Evolutionary conservation across 148 eudicot genomes (phyloP).

Genomic region (Linanthus parryae): DNA sequence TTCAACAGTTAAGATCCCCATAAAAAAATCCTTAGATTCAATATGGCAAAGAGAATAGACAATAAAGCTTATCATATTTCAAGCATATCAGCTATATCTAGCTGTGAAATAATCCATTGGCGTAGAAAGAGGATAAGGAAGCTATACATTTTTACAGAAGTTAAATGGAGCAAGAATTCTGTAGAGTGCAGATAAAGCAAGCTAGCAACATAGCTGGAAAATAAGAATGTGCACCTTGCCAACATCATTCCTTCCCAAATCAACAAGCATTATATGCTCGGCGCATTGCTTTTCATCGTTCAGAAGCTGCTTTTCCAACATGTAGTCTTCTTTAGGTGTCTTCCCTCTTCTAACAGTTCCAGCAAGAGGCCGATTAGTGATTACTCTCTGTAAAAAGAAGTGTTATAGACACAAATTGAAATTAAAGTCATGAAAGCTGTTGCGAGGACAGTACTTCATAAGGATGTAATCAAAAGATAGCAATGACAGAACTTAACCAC

Average conservation of each 20-base stretch:
- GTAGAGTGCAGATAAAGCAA: no score
- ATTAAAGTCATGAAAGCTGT: neutral
- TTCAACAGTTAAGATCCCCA: no score
- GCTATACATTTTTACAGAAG: neutral
- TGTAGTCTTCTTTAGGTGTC: slow-evolving; percentile 77
- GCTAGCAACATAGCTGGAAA: slow-evolving; percentile 2
- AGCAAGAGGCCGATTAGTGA: slow-evolving; percentile 93
- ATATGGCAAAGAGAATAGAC: no score
- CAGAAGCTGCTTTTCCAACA: slow-evolving; percentile 85
- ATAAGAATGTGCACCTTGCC: slow-evolving; percentile 56
- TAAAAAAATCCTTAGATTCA: no score
- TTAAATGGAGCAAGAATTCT: no score
- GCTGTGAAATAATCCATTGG: no score
- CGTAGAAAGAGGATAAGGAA: no score
- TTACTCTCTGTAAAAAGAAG: slow-evolving; percentile 49
- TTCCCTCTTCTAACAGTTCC: slow-evolving; percentile 95
- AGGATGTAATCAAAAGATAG: neutral
- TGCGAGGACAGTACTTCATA: neutral
- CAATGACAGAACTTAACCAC: neutral
- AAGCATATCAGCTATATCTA: no score
- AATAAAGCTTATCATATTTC: no score
- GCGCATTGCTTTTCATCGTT: slow-evolving; percentile 90
- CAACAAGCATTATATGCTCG: slow-evolving; percentile 98
- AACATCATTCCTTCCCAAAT: slow-evolving; percentile 98
- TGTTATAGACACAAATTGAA: neutral